Base-by-base conservation (phyloP, 164 flowering plant genomes). In the Nelumbo lutea region DNA sequence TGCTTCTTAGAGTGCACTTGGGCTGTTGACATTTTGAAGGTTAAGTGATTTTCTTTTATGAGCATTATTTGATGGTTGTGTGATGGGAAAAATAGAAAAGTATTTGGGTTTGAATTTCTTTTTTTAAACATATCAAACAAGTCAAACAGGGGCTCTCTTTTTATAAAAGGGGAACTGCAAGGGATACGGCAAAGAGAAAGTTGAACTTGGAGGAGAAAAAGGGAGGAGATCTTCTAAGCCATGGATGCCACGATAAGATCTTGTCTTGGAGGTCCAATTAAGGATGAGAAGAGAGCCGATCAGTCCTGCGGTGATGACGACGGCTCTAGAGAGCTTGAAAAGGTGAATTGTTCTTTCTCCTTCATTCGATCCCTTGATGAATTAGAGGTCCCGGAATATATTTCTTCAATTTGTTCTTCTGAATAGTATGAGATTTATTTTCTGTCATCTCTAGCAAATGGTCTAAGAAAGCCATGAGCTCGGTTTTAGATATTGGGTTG, bases 221-320 rank as follows among this genome's bases (percentile, higher is more conserved):
- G 4, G 62, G 50, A 50, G 45, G 53, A 48, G 45, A 61, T 38
- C 50, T 50, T 15, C 59, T 42, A 50, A 53, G 61, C 45, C 7
- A 78, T 78, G 80, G 80, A 78, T 42, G 64, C 65, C 27, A 4
- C 66, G 52, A 70, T 68, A 56, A 68, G 65, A 70, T 70, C 76
- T 70, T 62, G 47, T 64, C 42, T 51, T 50, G 65, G 53, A 38
- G 63, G 9, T 51, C 53, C 42, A 40, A 45, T 64, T 57, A 70
- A 57, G 56, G 77, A 73, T 64, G 77, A 73, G 62, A 75, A 73
- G 70, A 68, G 66, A 58, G 55, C 8, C 3, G 44, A 9, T 39
- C 50, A 47, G n/a, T 57, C 59, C 41, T 57, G 39, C 69, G 66
- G 13, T 42, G 72, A 61, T 60, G 62, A 70, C 7, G 70, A 70